phyloP scores from a whole-genome alignment of 2,329 filamentous ascomycete species.

The Cladosporium austrohemisphaericum region DNA sequence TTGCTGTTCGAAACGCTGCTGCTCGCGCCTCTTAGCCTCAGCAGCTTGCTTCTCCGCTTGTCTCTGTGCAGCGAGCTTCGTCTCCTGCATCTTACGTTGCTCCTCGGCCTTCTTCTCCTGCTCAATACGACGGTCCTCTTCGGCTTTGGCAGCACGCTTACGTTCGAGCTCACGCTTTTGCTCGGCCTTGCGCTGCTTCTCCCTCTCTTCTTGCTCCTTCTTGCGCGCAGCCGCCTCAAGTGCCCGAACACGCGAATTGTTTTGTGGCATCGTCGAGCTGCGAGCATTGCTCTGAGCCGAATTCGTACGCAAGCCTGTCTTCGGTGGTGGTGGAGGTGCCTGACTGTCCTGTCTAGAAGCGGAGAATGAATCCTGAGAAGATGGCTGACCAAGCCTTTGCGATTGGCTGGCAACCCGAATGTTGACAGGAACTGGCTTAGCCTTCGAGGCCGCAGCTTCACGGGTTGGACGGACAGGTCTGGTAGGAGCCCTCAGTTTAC shows the following conservation, averaged over 20 bases:
- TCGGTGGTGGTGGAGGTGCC: constrained; percentile 45
- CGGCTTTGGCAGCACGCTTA: constrained; percentile 67
- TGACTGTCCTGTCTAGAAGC: constrained; percentile 24
- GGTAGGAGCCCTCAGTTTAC: constrained; percentile 35
- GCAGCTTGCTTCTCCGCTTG: constrained; percentile 44
- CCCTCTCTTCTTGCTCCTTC: constrained; percentile 79
- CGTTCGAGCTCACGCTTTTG: constrained; percentile 78
- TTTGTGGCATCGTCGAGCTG: constrained; percentile 44
- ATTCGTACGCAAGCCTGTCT: constrained; percentile 64
- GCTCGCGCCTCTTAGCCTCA: constrained; percentile 36
- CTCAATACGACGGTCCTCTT: constrained; percentile 48
- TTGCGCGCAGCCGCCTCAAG: constrained; percentile 73
- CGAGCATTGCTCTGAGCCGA: constrained; percentile 52
- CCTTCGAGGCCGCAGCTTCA: constrained; percentile 46
- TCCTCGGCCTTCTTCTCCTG: constrained; percentile 38
- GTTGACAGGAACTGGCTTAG: constrained; percentile 68
- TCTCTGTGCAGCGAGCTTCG: constrained; percentile 35
- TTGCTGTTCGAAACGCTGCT: constrained; percentile 36
- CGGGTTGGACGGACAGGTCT: constrained; percentile 39
- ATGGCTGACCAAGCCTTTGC: constrained; percentile 32
- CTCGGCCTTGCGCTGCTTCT: constrained; percentile 73
- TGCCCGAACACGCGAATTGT: constrained; percentile 47
- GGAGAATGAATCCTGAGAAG: constrained; percentile 22
- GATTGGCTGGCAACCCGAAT: constrained; percentile 59
- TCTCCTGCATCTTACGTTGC: constrained; percentile 36